Conservation (phyloP, 768 basidiomycete species). For the Russula emetica region DNA sequence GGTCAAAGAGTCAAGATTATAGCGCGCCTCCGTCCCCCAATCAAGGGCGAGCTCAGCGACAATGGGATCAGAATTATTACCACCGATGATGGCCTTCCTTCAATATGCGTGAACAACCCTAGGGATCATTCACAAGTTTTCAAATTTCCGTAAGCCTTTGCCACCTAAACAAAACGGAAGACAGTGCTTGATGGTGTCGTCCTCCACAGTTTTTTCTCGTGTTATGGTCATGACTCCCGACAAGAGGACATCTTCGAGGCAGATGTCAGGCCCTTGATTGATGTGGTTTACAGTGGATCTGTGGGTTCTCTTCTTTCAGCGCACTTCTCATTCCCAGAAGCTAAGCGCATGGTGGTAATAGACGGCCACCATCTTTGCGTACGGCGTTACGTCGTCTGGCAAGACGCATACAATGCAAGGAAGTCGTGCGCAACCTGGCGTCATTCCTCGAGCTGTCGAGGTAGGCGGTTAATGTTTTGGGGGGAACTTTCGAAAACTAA, state of each 20-base stretch:
- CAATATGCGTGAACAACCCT: slow-evolving; percentile 65
- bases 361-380: slow-evolving; percentile 87
- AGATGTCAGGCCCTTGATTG: slow-evolving; percentile 74
- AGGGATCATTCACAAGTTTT: slow-evolving; percentile 66
- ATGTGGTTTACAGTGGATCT: slow-evolving; percentile 71
- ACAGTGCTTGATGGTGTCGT: background rate
- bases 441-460: slow-evolving; percentile 78
- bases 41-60: slow-evolving; percentile 59
- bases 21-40: slow-evolving; percentile 64
- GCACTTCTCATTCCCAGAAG: background rate
- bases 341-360: slow-evolving; percentile 30
- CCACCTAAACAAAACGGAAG: background rate
- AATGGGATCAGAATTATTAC: slow-evolving; percentile 53
- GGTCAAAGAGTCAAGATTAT: slow-evolving; percentile 62
- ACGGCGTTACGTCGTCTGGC: slow-evolving; percentile 87
- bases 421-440: slow-evolving; percentile 63
- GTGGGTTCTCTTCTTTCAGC: slow-evolving; percentile 41
- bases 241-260: slow-evolving; percentile 75
- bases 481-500: background rate
- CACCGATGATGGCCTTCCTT: slow-evolving; percentile 39
- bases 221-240: slow-evolving; percentile 63
- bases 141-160: slow-evolving; percentile 60
- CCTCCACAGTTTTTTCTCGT: slow-evolving; percentile 58
- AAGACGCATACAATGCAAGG: slow-evolving; percentile 96
- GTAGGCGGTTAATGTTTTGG: slow-evolving; percentile 38